Percentiles rank a stretch among this genome's conserved stretches.
Evolutionary conservation across 768 basidiomycete species (phyloP).

Genomic region (Mycena galericulata): DNA sequence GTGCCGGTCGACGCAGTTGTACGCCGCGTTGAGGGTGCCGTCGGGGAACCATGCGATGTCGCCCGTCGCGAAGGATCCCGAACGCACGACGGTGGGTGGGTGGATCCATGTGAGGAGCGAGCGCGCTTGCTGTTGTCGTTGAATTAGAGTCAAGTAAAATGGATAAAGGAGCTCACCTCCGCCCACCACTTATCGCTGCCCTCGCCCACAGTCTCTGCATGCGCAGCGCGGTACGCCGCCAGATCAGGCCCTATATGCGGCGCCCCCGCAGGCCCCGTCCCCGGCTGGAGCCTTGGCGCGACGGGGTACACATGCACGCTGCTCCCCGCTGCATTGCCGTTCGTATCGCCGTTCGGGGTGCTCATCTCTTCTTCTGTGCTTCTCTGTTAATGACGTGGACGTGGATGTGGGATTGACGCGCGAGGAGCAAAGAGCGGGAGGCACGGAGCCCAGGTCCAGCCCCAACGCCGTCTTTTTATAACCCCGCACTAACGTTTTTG

Average conservation of each 20-base stretch:
- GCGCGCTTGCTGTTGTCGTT: constrained; percentile 65
- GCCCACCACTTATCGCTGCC: constrained; percentile 91
- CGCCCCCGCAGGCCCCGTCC: too few species aligned
- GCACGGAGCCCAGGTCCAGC: too few species aligned
- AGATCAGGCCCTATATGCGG: constrained; percentile 82
- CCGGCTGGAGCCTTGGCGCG: too few species aligned
- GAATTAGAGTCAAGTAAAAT: background rate
- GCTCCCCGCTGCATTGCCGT: too few species aligned
- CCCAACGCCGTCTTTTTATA: too few species aligned
- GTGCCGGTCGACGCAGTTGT: constrained; percentile 98
- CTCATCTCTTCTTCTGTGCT: too few species aligned
- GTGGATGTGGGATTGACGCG: too few species aligned
- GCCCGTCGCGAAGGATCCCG: constrained; percentile 86
- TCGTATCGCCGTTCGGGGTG: too few species aligned
- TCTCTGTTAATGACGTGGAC: too few species aligned
- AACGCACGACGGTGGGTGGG: constrained; percentile 87
- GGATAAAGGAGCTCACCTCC: constrained; percentile 65
- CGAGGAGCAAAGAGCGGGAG: too few species aligned
- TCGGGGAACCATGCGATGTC: constrained; percentile 98
- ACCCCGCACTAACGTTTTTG: too few species aligned
- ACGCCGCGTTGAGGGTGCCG: constrained; percentile 90
- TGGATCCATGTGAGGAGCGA: constrained; percentile 89
- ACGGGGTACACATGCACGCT: too few species aligned
- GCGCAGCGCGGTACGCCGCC: constrained; percentile 76
- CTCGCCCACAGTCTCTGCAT: constrained; percentile 79